Conservation (phyloP, 1,284 basidiomycete species). For the Phellinidium pouzarii region DNA sequence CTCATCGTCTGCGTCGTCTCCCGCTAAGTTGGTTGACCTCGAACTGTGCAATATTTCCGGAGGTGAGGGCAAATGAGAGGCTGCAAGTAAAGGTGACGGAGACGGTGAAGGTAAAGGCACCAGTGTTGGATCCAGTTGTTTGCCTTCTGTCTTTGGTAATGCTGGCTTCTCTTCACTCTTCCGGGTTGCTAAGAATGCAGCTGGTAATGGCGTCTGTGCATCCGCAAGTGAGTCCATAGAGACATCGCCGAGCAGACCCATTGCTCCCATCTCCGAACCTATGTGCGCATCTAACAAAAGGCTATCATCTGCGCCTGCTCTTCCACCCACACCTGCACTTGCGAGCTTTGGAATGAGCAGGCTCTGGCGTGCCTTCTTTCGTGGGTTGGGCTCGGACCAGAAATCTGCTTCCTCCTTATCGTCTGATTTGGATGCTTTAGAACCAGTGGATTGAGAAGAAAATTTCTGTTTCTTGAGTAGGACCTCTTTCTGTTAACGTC, state of each 20-base stretch:
- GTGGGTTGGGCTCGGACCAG: conserved; percentile 15
- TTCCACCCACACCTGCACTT: conserved; percentile 1
- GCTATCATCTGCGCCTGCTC: conserved; percentile 16
- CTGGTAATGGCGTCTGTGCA: conserved; percentile 15
- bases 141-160: background rate
- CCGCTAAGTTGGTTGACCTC: background rate
- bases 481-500: conserved; percentile 37
- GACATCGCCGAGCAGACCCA: conserved; percentile 17
- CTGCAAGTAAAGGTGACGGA: background rate
- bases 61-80: background rate
- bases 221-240: conserved; percentile 15
- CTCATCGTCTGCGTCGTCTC: conserved; percentile 17
- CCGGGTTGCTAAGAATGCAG: background rate
- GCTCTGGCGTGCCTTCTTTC: conserved; percentile 11
- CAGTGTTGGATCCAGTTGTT: background rate
- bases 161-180: background rate
- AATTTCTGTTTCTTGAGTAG: conserved; percentile 27
- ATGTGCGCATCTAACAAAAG: conserved; percentile 14
- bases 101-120: conserved; percentile 5
- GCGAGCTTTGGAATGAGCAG: conserved; percentile 11
- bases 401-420: conserved; percentile 17
- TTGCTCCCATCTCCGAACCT: conserved; percentile 14
- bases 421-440: background rate
- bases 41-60: background rate
- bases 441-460: background rate